Percentiles rank a stretch among this genome's conserved stretches.
phyloP scores from a whole-genome alignment of 2,329 filamentous ascomycete genomes.

The Fusarium sp. region DNA sequence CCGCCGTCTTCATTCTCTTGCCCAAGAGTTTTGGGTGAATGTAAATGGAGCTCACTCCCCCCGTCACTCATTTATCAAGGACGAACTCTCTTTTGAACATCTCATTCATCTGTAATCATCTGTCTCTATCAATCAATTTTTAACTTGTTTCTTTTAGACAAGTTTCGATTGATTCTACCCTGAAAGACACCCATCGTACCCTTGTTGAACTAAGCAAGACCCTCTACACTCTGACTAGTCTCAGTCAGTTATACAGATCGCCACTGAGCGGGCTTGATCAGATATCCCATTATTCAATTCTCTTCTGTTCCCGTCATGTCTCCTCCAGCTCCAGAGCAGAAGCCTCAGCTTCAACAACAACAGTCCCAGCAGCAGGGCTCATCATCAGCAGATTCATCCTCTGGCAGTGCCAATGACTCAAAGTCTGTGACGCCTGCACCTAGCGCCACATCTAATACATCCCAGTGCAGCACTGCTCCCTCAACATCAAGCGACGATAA shows the following conservation, averaged over 20 bases:
- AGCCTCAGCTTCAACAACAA: slow-evolving; percentile 41
- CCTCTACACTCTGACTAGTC: slow-evolving; percentile 21
- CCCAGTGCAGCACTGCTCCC: slow-evolving; percentile 56
- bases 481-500: slow-evolving; percentile 62
- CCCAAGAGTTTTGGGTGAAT: slow-evolving; percentile 51
- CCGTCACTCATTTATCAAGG: slow-evolving; percentile 42
- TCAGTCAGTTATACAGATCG: slow-evolving; percentile 12
- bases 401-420: slow-evolving; percentile 58
- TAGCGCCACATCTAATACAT: slow-evolving; percentile 60
- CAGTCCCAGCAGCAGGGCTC: slow-evolving; percentile 33
- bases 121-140: slow-evolving; percentile 8
- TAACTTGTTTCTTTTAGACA: slow-evolving; percentile 7
- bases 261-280: slow-evolving; percentile 31
- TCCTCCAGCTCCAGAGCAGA: slow-evolving; percentile 47
- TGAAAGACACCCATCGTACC: background rate
- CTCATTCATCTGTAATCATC: slow-evolving; percentile 28
- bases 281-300: slow-evolving; percentile 26
- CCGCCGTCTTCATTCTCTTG: slow-evolving; percentile 53
- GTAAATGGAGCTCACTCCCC: slow-evolving; percentile 53
- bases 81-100: slow-evolving; percentile 41
- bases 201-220: slow-evolving; percentile 21
- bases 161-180: background rate
- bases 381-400: slow-evolving; percentile 47
- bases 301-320: slow-evolving; percentile 46
- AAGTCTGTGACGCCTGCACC: slow-evolving; percentile 66